Evolutionary conservation across 768 basidiomycete genomes (phyloP).

Genomic region (Leccinum truebloodii): DNA sequence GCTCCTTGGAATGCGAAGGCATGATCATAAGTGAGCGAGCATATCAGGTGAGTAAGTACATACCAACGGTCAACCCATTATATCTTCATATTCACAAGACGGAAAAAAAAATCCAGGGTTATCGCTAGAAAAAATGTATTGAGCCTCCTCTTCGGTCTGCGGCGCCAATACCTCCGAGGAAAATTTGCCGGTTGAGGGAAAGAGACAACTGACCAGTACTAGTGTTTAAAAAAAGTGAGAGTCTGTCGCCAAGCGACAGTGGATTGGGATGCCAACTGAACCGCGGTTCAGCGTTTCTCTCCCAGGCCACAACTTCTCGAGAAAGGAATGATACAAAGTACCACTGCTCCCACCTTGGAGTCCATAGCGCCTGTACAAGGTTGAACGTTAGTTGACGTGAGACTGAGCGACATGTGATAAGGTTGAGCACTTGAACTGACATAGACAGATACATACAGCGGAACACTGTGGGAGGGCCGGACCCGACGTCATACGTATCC

Average conservation of each 20-base stretch:
- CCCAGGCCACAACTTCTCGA: not conserved
- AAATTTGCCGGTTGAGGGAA: not conserved
- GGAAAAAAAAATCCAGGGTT: not conserved
- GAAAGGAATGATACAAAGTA: not conserved
- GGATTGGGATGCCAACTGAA: not conserved
- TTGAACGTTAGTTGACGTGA: not conserved
- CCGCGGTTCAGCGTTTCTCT: constrained; percentile 1
- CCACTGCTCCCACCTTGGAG: not conserved
- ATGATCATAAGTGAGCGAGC: not conserved
- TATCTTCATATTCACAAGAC: not conserved
- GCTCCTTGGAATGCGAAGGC: too few species aligned
- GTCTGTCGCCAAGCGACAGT: not conserved
- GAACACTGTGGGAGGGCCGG: not conserved
- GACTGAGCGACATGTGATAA: not conserved
- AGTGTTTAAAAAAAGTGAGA: not conserved
- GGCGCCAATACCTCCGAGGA: not conserved
- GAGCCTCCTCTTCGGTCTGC: not conserved
- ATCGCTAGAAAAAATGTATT: not conserved
- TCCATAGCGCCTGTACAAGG: not conserved
- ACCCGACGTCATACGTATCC: not conserved
- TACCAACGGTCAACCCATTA: not conserved
- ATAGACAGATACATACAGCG: not conserved
- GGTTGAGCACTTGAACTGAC: not conserved
- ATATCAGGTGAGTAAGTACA: not conserved
- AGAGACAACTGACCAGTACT: not conserved